phyloP scores from a whole-genome alignment of 208 protist species.

The Trichomonas gallinae region DNA sequence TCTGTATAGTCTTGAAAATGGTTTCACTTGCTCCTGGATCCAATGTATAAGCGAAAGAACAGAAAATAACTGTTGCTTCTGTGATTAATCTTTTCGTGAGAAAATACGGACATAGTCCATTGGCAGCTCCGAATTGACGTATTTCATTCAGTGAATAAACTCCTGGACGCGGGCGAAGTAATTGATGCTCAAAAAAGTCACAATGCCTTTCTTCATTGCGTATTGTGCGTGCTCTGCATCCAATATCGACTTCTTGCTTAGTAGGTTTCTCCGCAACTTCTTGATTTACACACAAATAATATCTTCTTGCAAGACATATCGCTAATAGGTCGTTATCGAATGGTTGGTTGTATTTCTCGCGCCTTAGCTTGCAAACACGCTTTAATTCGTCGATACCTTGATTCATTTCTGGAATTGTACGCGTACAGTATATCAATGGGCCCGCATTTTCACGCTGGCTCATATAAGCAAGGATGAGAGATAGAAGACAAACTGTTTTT shows the following conservation, averaged over 20 bases:
- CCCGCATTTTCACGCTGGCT: neutral
- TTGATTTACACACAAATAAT: conserved; percentile 68
- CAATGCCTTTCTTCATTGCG: conserved; percentile 56
- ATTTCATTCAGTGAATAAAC: conserved; percentile 88
- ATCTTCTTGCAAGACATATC: conserved; percentile 49
- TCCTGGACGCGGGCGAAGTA: conserved; percentile 44
- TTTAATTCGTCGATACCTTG: conserved; percentile 81
- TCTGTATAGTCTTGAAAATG: conserved; percentile 52
- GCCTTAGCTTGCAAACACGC: conserved; percentile 43
- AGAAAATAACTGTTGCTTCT: conserved; percentile 85
- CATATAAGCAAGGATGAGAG: conserved; percentile 3
- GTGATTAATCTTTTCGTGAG: conserved; percentile 51
- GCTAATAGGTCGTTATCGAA: conserved; percentile 45
- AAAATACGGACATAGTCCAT: conserved; percentile 82
- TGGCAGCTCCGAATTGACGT: conserved; percentile 61
- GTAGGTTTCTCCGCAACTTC: conserved; percentile 35
- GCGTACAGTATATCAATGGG: conserved; percentile 17
- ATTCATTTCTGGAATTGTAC: conserved; percentile 68
- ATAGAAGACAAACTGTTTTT: conserved; percentile 22
- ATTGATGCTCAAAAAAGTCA: conserved; percentile 36
- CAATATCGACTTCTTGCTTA: conserved; percentile 69
- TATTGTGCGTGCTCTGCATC: conserved; percentile 73
- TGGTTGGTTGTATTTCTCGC: neutral
- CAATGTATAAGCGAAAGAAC: conserved; percentile 69
- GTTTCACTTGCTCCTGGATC: conserved; percentile 7